Base-by-base conservation (phyloP, 1,139 yeast genomes). In the Suhomyces bokatorum region DNA sequence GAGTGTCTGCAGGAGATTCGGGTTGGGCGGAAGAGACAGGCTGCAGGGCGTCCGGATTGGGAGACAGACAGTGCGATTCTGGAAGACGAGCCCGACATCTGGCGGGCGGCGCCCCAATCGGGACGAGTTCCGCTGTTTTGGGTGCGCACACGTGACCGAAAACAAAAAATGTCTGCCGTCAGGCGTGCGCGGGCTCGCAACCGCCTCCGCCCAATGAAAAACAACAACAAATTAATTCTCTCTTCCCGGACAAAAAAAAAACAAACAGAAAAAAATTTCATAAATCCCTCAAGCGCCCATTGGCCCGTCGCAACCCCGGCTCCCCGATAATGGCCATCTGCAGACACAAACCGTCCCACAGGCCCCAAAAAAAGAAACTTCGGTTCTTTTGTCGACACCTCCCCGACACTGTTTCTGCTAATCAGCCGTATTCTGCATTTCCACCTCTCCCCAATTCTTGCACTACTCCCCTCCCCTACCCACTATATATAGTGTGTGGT, bases 351-450 rank as follows among this genome's bases (percentile, higher is more conserved):
- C 9, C 20, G 27, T 37, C 15, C 9, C 15, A 5, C 6, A 4
- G 24, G 24, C 24, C 24, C 24, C 24, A 20, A 20, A 39, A 39
- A 39, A 39, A 39, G 42, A 33, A 39, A 39, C 32, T 33, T n/a
- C 16, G 37, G 28, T 8, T 20, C 24, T 20, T 20, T 20, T 34
- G 37, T 22, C 42, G 38, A 39, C 37, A 29, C 16, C 27, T 30
- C 15, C 27, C 37, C 39, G 33, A n/a, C 32, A 28, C 38, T 16
- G 32, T 13, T 20, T 34, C 41, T 40, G 40, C 39, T 43, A 43
- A 43, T 43, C 46, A 43, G 46, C 46, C 46, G 46, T 43, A 43
- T 43, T 35, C 8, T 22, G 41, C 29, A 34, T 27, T 32, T 24
- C 42, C 38, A 37, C 43, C 32, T 26, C 27, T 13, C 24, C 31